Conservation (phyloP, 2,329 filamentous ascomycete genomes). For the Colletotrichum cordylinicola region DNA sequence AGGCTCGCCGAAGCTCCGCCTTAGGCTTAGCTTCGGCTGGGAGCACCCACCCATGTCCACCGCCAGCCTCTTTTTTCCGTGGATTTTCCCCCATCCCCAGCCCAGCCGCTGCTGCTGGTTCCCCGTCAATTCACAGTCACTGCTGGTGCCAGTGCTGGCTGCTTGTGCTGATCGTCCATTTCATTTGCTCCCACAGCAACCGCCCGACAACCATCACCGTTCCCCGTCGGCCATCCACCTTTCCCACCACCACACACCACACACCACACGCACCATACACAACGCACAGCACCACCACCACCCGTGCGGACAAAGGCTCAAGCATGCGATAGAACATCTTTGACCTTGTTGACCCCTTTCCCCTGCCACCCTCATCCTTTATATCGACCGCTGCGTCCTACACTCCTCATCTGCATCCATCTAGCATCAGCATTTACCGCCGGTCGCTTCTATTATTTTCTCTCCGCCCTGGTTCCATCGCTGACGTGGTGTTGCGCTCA, state of each 20-base stretch:
- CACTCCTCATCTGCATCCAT: not conserved
- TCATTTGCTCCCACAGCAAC: constrained; percentile 24
- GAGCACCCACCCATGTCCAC: not conserved
- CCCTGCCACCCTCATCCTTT: not conserved
- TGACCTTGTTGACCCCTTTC: not conserved
- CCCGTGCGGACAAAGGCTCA: constrained; percentile 17
- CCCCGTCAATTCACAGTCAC: not conserved
- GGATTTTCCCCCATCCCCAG: not conserved
- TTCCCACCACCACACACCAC: not conserved
- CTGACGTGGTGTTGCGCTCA: constrained; percentile 18
- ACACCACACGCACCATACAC: not conserved
- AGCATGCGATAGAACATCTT: constrained; percentile 6
- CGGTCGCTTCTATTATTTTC: not conserved
- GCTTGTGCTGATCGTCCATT: not conserved
- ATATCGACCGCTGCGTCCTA: not conserved
- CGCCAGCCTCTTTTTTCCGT: constrained; percentile 12
- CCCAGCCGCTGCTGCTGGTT: not conserved
- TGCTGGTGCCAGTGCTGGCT: not conserved
- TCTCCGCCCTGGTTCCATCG: constrained; percentile 2
- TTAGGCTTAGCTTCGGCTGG: not conserved
- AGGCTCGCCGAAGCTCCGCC: not conserved
- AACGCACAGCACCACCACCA: not conserved
- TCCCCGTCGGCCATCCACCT: not conserved
- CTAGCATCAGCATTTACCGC: not conserved
- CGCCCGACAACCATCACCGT: constrained; percentile 19